These are phyloP conservation scores for Globisporangium cystogenes DNA, from an alignment of 352 stramenopile genomes.

Conservation along the genomic window DNA sequence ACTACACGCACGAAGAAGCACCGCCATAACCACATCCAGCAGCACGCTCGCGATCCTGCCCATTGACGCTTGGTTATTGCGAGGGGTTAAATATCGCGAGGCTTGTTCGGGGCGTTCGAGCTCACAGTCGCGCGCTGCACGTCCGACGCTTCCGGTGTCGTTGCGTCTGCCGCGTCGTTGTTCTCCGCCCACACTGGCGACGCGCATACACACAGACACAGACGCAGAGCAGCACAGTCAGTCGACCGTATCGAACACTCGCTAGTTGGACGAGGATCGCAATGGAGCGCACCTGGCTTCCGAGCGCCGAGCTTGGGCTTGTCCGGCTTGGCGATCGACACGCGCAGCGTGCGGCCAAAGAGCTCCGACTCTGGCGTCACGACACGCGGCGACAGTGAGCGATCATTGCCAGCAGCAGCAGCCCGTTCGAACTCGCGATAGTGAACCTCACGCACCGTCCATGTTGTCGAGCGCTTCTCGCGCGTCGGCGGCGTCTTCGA, in stretches of 20 bases:
- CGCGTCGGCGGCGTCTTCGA: slow-evolving; percentile 85
- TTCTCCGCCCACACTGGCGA: slow-evolving; percentile 58
- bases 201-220: background rate
- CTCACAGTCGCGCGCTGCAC: slow-evolving; percentile 5
- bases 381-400: background rate
- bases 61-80: background rate
- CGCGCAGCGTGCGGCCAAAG: slow-evolving; percentile 87
- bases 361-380: slow-evolving; percentile 89
- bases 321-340: slow-evolving; percentile 89
- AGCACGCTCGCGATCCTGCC: background rate
- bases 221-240: background rate
- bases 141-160: slow-evolving; percentile 10
- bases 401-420: background rate
- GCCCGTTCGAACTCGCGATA: background rate
- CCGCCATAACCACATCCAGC: too few relatives aligned
- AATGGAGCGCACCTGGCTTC: slow-evolving; percentile 58
- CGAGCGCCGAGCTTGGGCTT: slow-evolving; percentile 64
- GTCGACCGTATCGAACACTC: background rate
- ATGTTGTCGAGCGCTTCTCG: slow-evolving; percentile 94
- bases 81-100: slow-evolving; percentile 12
- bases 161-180: slow-evolving; percentile 20
- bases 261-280: too few relatives aligned
- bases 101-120: slow-evolving; percentile 4
- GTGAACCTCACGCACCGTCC: slow-evolving; percentile 58
- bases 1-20: too few relatives aligned